Evolutionary conservation across 306 rosid species (phyloP), one percentile per base, ranked within the genome.

Genomic region (Amphicarpaea edgeworthii): DNA sequence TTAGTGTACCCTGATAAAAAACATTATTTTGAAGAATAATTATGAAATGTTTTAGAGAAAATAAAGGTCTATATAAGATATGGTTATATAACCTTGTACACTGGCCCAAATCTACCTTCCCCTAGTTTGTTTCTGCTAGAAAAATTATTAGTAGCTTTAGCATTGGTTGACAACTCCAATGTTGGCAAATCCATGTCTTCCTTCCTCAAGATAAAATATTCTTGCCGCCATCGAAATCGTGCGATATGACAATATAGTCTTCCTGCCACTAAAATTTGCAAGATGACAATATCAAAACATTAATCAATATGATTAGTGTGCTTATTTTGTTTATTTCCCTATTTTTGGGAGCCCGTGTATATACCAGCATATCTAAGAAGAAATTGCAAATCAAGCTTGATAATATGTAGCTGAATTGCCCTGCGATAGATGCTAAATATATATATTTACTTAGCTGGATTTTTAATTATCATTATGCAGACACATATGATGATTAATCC

Each of bases 151-250:
- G 63, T 23, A 4, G 63, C 63, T 24, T 24, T 57, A 59, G 12
- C 41, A 28, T 28, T 59, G 21, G 3, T 3, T 7, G 66, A 59
- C 12, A 28, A 30, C 3, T 59, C 66, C 28, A 59, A 7, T 7
- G 4, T 15, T 30, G 66, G 40, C 2, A 59, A 9, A 15, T 59
- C 66, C 41, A 59, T 59, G 66, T 59, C 66, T 59, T 30, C 63
- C 16, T 24, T 57, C 38, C 63, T 57, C 91, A 89, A 58, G 84
- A 87, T 78, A 11, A 54, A 54, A 23, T 54, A 54, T 54, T 54
- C 61, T 54, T 54, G 15, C 3, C 32, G 61, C 61, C 61, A 4
- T 54, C 21, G 61, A 21, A 21, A 11, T 54, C 0, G 32, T 54
- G 16, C 26, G 8, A 67, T 23, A 72, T 28, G 26, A 73, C 5